Evolutionary conservation across 2,329 filamentous ascomycete species (phyloP).

Genomic region (Paecilomyces formosus): DNA sequence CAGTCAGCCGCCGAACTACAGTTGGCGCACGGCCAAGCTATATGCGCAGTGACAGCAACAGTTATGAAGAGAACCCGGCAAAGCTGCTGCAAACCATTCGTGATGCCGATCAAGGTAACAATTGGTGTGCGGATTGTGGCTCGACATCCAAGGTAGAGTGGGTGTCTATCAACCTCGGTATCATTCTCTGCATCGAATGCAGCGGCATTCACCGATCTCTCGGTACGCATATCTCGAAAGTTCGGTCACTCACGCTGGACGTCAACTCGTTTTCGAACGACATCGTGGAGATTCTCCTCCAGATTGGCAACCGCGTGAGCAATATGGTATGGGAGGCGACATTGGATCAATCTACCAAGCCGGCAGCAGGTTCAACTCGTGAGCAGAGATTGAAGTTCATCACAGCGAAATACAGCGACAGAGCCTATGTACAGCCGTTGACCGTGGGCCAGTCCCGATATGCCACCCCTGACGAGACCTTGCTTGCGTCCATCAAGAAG

Average conservation of each 20-base stretch:
- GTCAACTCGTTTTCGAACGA: conserved; percentile 95
- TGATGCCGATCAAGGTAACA: conserved; percentile 86
- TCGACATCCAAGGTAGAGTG: conserved; percentile 91
- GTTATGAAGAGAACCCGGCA: conserved; percentile 73
- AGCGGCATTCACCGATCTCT: conserved; percentile 94
- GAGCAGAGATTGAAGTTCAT: conserved; percentile 94
- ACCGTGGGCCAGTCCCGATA: conserved; percentile 69
- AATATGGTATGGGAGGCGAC: conserved; percentile 96
- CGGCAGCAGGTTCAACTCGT: conserved; percentile 66
- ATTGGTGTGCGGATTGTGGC: conserved; percentile 88
- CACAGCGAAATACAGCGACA: conserved; percentile 86
- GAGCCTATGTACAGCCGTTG: conserved; percentile 66
- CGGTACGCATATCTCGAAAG: conserved; percentile 95
- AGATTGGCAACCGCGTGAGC: conserved; percentile 87
- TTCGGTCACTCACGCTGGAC: conserved; percentile 89
- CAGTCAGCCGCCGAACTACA: conserved; percentile 77
- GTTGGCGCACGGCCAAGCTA: conserved; percentile 79
- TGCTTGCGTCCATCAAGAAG: conserved; percentile 88
- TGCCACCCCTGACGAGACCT: conserved; percentile 72
- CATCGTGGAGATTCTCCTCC: conserved; percentile 86
- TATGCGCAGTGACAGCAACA: conserved; percentile 60
- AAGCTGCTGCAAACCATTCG: conserved; percentile 80
- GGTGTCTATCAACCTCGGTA: conserved; percentile 97
- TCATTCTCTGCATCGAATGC: conserved; percentile 95
- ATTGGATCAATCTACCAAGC: conserved; percentile 67